These are phyloP conservation scores for Barnettozyma californica DNA, from an alignment of 805 yeast species.

Conservation along the genomic window DNA sequence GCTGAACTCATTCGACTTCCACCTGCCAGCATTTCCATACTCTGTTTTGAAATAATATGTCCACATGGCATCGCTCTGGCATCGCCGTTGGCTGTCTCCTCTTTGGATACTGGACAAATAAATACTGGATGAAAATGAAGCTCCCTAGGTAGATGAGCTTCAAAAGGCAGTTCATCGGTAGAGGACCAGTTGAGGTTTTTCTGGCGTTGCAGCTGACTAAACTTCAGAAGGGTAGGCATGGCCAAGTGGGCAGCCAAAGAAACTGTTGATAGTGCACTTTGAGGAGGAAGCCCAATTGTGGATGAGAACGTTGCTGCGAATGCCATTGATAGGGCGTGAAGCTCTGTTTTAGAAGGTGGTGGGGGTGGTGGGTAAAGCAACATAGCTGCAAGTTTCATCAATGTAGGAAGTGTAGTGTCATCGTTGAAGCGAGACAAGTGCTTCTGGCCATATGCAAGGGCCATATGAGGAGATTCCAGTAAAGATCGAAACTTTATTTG, in stretches of 20 bases:
- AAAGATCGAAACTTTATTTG: slow-evolving; percentile 35
- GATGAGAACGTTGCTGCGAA: slow-evolving; percentile 48
- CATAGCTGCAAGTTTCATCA: slow-evolving; percentile 39
- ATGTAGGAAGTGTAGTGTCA: slow-evolving; percentile 29
- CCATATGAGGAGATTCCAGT: slow-evolving; percentile 23
- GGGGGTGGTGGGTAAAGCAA: slow-evolving; percentile 19
- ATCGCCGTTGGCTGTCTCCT: slow-evolving; percentile 56
- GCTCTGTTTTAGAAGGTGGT: slow-evolving; percentile 26
- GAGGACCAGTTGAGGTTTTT: slow-evolving; percentile 50
- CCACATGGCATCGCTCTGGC: slow-evolving; percentile 59
- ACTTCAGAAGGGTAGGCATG: slow-evolving; percentile 47
- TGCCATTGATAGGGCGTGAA: slow-evolving; percentile 26
- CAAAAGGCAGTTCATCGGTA: slow-evolving; percentile 56
- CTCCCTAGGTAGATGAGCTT: slow-evolving; percentile 46
- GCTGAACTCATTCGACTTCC: background rate
- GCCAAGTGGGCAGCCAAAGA: slow-evolving; percentile 49
- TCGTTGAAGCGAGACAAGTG: slow-evolving; percentile 37
- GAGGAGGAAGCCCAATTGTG: slow-evolving; percentile 31
- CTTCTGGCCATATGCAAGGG: slow-evolving; percentile 40
- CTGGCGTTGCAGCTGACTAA: slow-evolving; percentile 35
- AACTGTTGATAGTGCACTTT: slow-evolving; percentile 40
- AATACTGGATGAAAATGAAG: slow-evolving; percentile 58
- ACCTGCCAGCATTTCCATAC: slow-evolving; percentile 41
- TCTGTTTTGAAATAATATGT: slow-evolving; percentile 55
- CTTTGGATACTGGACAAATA: slow-evolving; percentile 67